Evolutionary conservation across 73 alveolate genomes (phyloP).

Genomic region (Stentor coeruleus): DNA sequence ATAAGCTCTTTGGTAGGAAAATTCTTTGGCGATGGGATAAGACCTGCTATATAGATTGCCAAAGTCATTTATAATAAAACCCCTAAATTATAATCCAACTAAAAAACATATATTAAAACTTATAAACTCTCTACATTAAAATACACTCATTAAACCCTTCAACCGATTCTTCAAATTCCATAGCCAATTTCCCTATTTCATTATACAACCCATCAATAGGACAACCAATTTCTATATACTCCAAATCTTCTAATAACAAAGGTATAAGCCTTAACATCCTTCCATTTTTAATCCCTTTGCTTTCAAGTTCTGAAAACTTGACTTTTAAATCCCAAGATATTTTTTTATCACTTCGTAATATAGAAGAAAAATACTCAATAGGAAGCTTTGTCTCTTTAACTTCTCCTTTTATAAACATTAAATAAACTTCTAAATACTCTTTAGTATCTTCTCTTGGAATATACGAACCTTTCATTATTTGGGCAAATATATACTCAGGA

Average conservation of each 20-base stretch:
- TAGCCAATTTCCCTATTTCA: neutral
- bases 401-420: conserved; percentile 1
- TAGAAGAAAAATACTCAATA: neutral
- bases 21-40: conserved; percentile 5
- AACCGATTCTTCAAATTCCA: neutral
- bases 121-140: neutral
- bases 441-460: neutral
- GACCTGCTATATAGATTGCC: conserved; percentile 20
- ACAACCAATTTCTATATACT: neutral
- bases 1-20: neutral
- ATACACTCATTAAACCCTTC: neutral
- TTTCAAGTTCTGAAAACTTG: neutral
- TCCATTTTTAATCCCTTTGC: neutral
- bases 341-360: neutral
- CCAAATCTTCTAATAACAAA: neutral
- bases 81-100: too few relatives aligned
- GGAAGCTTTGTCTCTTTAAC: neutral
- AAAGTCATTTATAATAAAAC: conserved; percentile 19
- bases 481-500: neutral
- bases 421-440: neutral
- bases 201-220: neutral
- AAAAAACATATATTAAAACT: too few relatives aligned
- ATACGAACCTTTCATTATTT: neutral
- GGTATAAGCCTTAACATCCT: neutral
- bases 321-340: neutral